Percentiles rank a stretch among this genome's conserved stretches.
Conservation (phyloP, 306 rosid species). For the Herpetospermum pedunculosum region DNA sequence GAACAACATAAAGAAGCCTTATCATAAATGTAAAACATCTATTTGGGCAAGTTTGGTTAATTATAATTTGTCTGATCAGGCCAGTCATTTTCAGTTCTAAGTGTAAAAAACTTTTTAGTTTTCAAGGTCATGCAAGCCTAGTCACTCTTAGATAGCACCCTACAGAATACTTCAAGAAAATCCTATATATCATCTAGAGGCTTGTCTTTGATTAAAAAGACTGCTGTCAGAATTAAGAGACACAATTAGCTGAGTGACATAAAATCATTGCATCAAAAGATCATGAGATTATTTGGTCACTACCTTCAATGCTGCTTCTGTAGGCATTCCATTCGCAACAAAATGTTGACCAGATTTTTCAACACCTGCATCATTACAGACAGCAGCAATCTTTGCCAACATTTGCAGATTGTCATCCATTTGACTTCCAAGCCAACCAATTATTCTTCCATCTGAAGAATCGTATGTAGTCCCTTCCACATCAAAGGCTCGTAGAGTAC, state of each 20-base stretch:
- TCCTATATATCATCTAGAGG: neutral
- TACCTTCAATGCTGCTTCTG: slow-evolving; percentile 13
- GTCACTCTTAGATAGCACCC: neutral
- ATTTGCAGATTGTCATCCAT: slow-evolving; percentile 51
- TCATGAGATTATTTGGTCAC: neutral
- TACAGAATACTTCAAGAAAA: neutral
- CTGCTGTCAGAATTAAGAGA: neutral
- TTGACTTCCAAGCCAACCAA: slow-evolving; percentile 30
- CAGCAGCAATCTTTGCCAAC: slow-evolving; percentile 43
- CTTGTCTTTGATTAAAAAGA: neutral
- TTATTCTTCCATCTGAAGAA: slow-evolving; percentile 49
- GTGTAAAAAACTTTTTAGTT: neutral
- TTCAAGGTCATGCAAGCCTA: neutral
- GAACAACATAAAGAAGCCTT: neutral
- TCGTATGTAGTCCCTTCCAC: slow-evolving; percentile 54
- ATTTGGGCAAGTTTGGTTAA: too few relatives aligned
- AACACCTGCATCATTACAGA: slow-evolving; percentile 56
- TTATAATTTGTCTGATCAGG: neutral
- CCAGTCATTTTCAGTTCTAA: neutral
- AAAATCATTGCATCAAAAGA: neutral
- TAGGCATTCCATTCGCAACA: slow-evolving; percentile 12
- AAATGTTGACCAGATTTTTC: slow-evolving; percentile 7
- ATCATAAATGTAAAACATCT: neutral
- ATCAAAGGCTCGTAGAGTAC: slow-evolving; percentile 36
- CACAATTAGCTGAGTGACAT: neutral